Percentiles rank a stretch among this genome's conserved stretches.
phyloP scores from a whole-genome alignment of 176 grass and related monocot species.

The Lolium rigidum region DNA sequence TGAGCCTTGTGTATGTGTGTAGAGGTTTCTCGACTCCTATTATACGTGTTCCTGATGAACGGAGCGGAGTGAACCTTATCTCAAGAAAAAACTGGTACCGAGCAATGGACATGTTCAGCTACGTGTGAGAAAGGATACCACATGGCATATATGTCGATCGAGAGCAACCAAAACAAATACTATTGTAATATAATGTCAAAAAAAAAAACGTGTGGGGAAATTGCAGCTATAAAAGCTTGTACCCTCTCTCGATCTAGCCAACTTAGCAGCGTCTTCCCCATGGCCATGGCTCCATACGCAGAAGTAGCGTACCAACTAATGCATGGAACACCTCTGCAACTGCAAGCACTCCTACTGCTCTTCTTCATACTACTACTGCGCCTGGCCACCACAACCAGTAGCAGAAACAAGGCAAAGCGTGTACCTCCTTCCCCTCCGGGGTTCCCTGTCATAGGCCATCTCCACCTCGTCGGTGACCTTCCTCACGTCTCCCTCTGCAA shows the following conservation, averaged over 20 bases:
- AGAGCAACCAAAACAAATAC: too few species aligned
- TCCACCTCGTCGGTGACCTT: slow-evolving; percentile 11
- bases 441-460: not conserved
- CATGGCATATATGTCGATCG: too few species aligned
- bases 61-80: too few species aligned
- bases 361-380: too few species aligned
- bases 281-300: not conserved
- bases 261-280: not conserved
- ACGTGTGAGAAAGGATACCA: too few species aligned
- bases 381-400: not conserved
- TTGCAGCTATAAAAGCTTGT: not conserved
- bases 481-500: slow-evolving; percentile 17
- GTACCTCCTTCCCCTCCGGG: slow-evolving; percentile 2
- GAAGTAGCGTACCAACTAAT: not conserved
- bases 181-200: too few species aligned
- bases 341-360: too few species aligned
- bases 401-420: not conserved
- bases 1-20: too few species aligned
- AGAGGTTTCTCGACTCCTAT: too few species aligned
- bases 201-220: not conserved
- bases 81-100: too few species aligned
- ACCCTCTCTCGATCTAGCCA: not conserved
- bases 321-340: not conserved
- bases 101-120: too few species aligned
- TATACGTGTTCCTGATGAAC: too few species aligned